Conservation (phyloP, 78 protist genomes). For the Salpingoeca rosetta region DNA sequence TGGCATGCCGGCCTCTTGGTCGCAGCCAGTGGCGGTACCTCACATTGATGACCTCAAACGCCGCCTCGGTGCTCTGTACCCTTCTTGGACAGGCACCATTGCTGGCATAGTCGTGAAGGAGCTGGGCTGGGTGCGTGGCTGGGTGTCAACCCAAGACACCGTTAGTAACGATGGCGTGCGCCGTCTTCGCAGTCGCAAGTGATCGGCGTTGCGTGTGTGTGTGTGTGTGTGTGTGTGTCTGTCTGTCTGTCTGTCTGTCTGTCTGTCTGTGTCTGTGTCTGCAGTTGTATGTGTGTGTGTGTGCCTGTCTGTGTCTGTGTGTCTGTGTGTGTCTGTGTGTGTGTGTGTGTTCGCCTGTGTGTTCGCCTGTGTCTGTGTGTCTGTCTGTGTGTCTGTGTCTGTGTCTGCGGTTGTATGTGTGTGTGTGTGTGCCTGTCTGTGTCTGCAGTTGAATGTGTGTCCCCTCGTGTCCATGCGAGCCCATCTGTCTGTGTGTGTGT, state of each 20-base stretch:
- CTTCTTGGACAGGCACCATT: too few relatives aligned
- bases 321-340: conserved; percentile 49
- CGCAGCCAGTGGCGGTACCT: too few relatives aligned
- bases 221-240: background rate
- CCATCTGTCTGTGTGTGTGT: too few relatives aligned
- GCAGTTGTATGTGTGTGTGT: conserved; percentile 38
- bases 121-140: too few relatives aligned
- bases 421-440: too few relatives aligned
- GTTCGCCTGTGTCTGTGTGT: conserved; percentile 21
- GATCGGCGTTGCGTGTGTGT: background rate
- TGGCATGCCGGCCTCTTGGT: too few relatives aligned
- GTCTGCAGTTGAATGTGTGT: too few relatives aligned
- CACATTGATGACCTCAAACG: too few relatives aligned
- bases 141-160: background rate
- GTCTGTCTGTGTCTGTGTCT: conserved; percentile 32
- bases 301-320: conserved; percentile 33
- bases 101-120: too few relatives aligned
- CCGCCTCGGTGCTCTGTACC: too few relatives aligned
- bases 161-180: too few relatives aligned
- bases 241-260: background rate
- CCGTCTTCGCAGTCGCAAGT: background rate
- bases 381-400: background rate
- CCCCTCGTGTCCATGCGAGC: too few relatives aligned
- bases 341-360: conserved; percentile 61
- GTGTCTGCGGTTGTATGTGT: background rate